Conservation (phyloP, 495 filamentous ascomycete species). For the Penicillium tannophilum region DNA sequence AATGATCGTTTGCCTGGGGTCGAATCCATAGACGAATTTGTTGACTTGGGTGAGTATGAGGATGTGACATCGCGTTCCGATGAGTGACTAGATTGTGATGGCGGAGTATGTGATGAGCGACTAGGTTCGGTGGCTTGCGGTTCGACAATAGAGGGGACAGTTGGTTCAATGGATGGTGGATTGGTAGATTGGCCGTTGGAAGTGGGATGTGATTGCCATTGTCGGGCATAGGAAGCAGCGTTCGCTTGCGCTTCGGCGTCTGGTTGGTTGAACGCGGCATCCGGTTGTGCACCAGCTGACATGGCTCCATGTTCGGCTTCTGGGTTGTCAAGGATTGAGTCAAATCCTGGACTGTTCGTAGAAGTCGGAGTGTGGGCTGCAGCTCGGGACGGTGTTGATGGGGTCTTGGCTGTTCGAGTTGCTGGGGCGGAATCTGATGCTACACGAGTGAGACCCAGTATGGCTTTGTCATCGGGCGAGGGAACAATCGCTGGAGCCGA, state of each 20-base stretch:
- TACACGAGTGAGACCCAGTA: slow-evolving; percentile 63
- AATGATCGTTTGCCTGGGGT: slow-evolving; percentile 30
- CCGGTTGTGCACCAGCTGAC: slow-evolving; percentile 7
- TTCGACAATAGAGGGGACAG: slow-evolving; percentile 70
- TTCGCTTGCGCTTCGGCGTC: slow-evolving; percentile 17
- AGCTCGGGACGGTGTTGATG: slow-evolving; percentile 29
- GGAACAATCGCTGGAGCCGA: slow-evolving; percentile 43
- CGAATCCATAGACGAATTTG: slow-evolving; percentile 23
- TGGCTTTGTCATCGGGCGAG: slow-evolving; percentile 46
- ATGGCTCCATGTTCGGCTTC: slow-evolving; percentile 22
- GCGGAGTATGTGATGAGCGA: slow-evolving; percentile 28
- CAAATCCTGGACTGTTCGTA: slow-evolving; percentile 29
- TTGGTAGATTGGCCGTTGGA: slow-evolving; percentile 53
- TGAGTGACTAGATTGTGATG: slow-evolving; percentile 51
- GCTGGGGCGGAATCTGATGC: slow-evolving; percentile 69
- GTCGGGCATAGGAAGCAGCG: slow-evolving; percentile 32
- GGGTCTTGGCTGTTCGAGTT: slow-evolving; percentile 29
- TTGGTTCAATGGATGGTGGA: slow-evolving; percentile 39
- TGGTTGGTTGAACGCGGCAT: slow-evolving; percentile 12
- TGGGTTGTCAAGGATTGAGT: slow-evolving; percentile 32
- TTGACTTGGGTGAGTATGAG: slow-evolving; percentile 27
- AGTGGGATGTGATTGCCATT: slow-evolving; percentile 47
- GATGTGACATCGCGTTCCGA: slow-evolving; percentile 51
- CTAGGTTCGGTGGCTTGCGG: slow-evolving; percentile 54
- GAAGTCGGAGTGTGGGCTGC: slow-evolving; percentile 25